A percentile compares a stretch with the other conserved stretches of the same genome.
Conservation (phyloP, 495 filamentous ascomycete species). For the Thermochaetoides thermophila region DNA sequence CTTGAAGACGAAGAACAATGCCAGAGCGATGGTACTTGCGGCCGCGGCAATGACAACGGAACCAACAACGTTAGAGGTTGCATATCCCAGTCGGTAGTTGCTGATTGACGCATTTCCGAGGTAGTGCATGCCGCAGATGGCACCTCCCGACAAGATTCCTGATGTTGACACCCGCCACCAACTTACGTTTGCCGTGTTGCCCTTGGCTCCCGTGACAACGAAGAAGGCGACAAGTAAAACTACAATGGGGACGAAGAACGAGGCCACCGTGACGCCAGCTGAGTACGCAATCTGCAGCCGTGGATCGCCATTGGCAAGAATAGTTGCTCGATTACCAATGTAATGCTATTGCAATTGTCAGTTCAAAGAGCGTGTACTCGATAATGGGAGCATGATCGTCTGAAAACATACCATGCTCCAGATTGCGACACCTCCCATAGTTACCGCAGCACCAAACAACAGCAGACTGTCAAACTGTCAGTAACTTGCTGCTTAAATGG, state of each 20-base stretch:
- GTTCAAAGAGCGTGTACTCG: conserved; percentile 1
- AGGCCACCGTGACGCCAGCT: conserved; percentile 54
- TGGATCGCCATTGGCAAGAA: conserved; percentile 44
- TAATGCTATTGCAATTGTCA: conserved; percentile 41
- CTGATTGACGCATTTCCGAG: conserved; percentile 67
- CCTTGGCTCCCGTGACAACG: conserved; percentile 47
- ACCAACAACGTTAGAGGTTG: conserved; percentile 42
- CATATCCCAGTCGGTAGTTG: conserved; percentile 56
- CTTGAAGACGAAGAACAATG: conserved; percentile 62
- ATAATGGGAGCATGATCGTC: not conserved
- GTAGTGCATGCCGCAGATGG: conserved; percentile 85
- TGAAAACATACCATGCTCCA: conserved; percentile 33
- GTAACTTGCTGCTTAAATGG: not conserved
- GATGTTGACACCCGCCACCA: conserved; percentile 44
- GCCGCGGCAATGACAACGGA: conserved; percentile 56
- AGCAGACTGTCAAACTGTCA: conserved; percentile 41
- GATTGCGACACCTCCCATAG: conserved; percentile 75
- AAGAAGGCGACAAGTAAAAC: conserved; percentile 62
- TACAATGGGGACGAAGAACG: conserved; percentile 66
- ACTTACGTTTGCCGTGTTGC: conserved; percentile 34
- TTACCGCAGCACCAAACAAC: conserved; percentile 51
- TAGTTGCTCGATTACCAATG: conserved; percentile 68
- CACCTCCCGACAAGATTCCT: conserved; percentile 52
- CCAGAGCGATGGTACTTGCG: conserved; percentile 50
- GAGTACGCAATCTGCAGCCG: conserved; percentile 61